These are phyloP conservation scores for Xanthoconium purpureum DNA, from an alignment of 768 basidiomycete genomes.

Conservation along the genomic window DNA sequence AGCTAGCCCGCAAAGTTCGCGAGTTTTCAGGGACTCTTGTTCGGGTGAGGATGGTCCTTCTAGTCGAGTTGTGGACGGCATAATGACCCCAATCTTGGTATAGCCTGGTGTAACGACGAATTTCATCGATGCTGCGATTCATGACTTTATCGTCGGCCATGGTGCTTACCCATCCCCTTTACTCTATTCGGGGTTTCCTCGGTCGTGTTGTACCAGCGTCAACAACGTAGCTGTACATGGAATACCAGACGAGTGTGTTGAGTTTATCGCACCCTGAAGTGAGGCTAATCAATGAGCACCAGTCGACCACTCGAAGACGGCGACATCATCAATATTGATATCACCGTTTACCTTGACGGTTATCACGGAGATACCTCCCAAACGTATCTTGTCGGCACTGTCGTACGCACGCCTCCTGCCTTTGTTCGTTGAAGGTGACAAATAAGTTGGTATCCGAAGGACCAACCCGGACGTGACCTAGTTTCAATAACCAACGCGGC, in stretches of 20 bases:
- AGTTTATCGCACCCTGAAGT: not conserved
- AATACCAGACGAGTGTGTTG: slow-evolving; percentile 83
- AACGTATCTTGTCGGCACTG: slow-evolving; percentile 79
- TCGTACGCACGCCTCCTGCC: slow-evolving; percentile 42
- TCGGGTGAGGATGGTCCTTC: slow-evolving; percentile 35
- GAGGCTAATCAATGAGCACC: slow-evolving; percentile 1
- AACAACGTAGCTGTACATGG: slow-evolving; percentile 89
- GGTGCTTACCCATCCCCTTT: slow-evolving; percentile 88
- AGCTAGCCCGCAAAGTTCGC: slow-evolving; percentile 55
- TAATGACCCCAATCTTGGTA: not conserved
- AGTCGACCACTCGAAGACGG: slow-evolving; percentile 79
- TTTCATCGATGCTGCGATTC: slow-evolving; percentile 66
- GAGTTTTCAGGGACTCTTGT: slow-evolving; percentile 53
- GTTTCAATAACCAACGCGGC: slow-evolving; percentile 61
- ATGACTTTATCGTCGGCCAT: slow-evolving; percentile 62
- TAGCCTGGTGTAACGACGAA: slow-evolving; percentile 75
- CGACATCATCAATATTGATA: slow-evolving; percentile 86
- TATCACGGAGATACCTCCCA: slow-evolving; percentile 89
- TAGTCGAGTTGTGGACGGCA: not conserved
- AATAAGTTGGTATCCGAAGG: slow-evolving; percentile 41
- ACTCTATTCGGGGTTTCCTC: slow-evolving; percentile 56
- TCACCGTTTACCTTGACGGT: slow-evolving; percentile 80
- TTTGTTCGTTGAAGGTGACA: not conserved
- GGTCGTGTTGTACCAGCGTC: slow-evolving; percentile 61
- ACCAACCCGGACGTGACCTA: slow-evolving; percentile 64